Percentiles rank a stretch among this genome's conserved stretches.
These are phyloP conservation scores for Hebeloma cylindrosporum DNA, from an alignment of 768 basidiomycete genomes.

Conservation along the genomic window DNA sequence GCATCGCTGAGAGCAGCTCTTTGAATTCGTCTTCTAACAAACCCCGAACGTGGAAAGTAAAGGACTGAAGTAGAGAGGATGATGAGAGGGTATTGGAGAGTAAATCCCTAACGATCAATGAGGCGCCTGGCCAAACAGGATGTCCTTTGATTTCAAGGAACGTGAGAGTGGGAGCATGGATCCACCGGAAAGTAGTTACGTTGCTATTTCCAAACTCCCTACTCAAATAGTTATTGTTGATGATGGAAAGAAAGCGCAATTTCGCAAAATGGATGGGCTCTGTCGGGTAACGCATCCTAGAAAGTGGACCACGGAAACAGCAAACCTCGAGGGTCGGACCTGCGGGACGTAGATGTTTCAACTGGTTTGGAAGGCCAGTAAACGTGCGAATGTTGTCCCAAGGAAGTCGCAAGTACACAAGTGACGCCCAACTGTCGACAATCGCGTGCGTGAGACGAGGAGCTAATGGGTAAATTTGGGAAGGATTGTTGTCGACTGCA, in stretches of 20 bases:
- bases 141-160: neutral
- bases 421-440: neutral
- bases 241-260: neutral
- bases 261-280: neutral
- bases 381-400: neutral
- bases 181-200: neutral
- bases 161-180: neutral
- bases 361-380: neutral
- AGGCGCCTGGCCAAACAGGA: neutral
- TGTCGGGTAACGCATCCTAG: neutral
- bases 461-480: neutral
- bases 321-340: neutral
- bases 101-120: neutral
- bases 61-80: neutral
- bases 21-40: neutral
- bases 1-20: neutral
- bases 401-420: neutral
- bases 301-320: neutral
- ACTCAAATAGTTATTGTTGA: neutral
- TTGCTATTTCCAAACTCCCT: neutral
- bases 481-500: neutral
- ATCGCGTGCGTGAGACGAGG: neutral
- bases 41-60: neutral
- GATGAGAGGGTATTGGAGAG: neutral
- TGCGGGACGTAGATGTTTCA: neutral